Percentiles rank a stretch among this genome's conserved stretches.
Evolutionary conservation across 2,329 filamentous ascomycete species (phyloP).

Genomic region (Gyromitra esculenta): DNA sequence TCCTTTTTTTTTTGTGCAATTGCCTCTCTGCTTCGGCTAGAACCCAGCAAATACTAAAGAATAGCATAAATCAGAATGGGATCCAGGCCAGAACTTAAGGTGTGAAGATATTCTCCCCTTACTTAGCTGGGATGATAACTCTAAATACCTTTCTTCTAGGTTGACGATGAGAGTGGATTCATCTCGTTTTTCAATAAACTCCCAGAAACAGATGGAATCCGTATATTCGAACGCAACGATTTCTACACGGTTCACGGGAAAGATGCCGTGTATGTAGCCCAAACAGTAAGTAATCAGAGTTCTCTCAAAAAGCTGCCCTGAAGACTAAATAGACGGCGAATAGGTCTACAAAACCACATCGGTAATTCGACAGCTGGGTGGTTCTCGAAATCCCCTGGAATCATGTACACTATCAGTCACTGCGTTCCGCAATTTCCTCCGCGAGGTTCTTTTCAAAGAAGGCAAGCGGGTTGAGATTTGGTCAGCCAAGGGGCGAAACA

Average conservation of each 20-base stretch:
- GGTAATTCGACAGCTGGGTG: slow-evolving; percentile 86
- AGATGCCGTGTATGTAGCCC: slow-evolving; percentile 83
- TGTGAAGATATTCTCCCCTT: slow-evolving; percentile 59
- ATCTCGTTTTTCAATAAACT: slow-evolving; percentile 96
- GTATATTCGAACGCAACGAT: slow-evolving; percentile 92
- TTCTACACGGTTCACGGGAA: slow-evolving; percentile 95
- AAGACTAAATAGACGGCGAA: slow-evolving; percentile 20
- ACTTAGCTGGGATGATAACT: background rate
- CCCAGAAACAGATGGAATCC: slow-evolving; percentile 76
- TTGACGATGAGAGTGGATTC: slow-evolving; percentile 96
- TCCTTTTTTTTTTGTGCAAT: slow-evolving; percentile 14
- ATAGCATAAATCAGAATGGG: slow-evolving; percentile 66
- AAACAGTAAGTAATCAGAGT: slow-evolving; percentile 67
- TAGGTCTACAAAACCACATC: slow-evolving; percentile 97
- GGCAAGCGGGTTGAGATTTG: slow-evolving; percentile 93
- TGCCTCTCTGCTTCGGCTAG: slow-evolving; percentile 9
- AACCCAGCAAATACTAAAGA: slow-evolving; percentile 16
- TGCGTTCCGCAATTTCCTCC: slow-evolving; percentile 92
- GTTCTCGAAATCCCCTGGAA: slow-evolving; percentile 74
- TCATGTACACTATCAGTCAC: slow-evolving; percentile 96
- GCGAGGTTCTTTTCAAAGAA: slow-evolving; percentile 90
- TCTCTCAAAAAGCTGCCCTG: background rate
- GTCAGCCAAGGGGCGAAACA: slow-evolving; percentile 79
- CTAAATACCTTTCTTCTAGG: slow-evolving; percentile 64
- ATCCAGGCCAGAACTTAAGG: slow-evolving; percentile 77